A percentile compares a stretch with the other conserved stretches of the same genome.
Evolutionary conservation across 345 rosid genomes (phyloP).

Genomic region (Euphorbia peplus): DNA sequence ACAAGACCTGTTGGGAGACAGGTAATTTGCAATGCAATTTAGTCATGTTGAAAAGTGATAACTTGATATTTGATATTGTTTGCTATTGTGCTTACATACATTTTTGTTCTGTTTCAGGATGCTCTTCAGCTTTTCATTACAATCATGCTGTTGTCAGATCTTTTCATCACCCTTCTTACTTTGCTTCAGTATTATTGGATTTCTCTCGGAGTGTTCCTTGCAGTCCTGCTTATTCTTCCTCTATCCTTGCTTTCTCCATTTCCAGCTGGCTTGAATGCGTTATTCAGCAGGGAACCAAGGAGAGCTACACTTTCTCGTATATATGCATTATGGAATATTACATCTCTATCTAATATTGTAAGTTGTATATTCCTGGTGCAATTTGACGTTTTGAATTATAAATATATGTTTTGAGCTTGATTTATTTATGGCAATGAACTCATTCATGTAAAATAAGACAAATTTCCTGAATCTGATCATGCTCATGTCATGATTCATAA

Average conservation of each 20-base stretch:
- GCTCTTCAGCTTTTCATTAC: constrained; percentile 72
- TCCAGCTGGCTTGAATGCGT: constrained; percentile 94
- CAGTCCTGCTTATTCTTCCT: constrained; percentile 88
- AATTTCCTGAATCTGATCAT: not conserved
- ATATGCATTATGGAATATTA: constrained; percentile 82
- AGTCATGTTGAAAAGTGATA: not conserved
- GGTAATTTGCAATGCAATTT: constrained; percentile 41
- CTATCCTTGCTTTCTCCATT: constrained; percentile 83
- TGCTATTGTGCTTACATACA: constrained; percentile 12
- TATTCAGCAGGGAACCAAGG: constrained; percentile 88
- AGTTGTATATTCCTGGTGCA: constrained; percentile 28
- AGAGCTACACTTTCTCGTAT: constrained; percentile 89
- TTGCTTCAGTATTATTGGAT: constrained; percentile 92
- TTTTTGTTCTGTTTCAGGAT: constrained; percentile 56
- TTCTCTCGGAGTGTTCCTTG: constrained; percentile 78
- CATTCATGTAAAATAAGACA: not conserved
- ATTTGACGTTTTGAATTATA: constrained; percentile 3
- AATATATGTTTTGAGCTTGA: not conserved
- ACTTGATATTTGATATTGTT: constrained; percentile 2
- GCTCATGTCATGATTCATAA: not conserved
- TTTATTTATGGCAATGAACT: not conserved
- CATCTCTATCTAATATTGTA: constrained; percentile 86
- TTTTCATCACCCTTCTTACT: constrained; percentile 75
- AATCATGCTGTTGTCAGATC: constrained; percentile 80
- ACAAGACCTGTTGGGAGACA: constrained; percentile 88